Conservation (phyloP, 2,329 filamentous ascomycete genomes). For the Fusarium aywerte region DNA sequence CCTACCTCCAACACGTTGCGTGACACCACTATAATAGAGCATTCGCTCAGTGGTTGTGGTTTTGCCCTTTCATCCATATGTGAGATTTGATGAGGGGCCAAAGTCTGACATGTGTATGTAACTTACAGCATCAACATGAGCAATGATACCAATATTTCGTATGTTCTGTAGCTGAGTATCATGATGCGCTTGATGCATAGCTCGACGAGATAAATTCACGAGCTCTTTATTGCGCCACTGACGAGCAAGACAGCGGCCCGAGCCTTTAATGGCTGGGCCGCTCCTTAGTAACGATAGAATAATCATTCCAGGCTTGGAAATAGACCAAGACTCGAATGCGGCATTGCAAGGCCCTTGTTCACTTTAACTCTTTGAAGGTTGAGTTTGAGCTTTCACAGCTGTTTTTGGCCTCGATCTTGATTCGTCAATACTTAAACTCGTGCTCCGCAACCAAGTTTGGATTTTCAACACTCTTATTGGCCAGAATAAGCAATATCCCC, state of each 20-base stretch:
- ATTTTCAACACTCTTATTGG: constrained; percentile 7
- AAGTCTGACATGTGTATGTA: accelerated
- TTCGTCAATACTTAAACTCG: constrained; percentile 14
- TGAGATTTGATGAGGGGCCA: neutral
- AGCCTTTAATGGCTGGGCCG: constrained; percentile 30
- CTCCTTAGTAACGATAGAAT: constrained; percentile 41
- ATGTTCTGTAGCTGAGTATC: constrained; percentile 63
- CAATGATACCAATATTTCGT: constrained; percentile 97
- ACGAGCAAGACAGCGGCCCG: constrained; percentile 36
- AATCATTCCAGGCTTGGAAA: constrained; percentile 38
- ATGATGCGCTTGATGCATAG: constrained; percentile 38
- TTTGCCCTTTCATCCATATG: constrained; percentile 71
- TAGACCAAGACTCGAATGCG: constrained; percentile 6
- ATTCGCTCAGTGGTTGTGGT: constrained; percentile 99
- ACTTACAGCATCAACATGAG: constrained; percentile 89
- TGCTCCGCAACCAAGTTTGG: constrained; percentile 14
- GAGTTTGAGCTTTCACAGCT: constrained; percentile 28
- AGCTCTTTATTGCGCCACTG: constrained; percentile 40
- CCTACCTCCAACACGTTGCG: constrained; percentile 79
- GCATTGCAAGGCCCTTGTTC: constrained; percentile 32
- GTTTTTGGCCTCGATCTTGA: constrained; percentile 29
- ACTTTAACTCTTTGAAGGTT: constrained; percentile 11
- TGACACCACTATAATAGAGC: constrained; percentile 95
- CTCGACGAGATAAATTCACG: constrained; percentile 25
- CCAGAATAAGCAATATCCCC: neutral